These are phyloP conservation scores for Backusella parvicylindrica DNA, from an alignment of 192 early-diverging fungal species.

Conservation along the genomic window DNA sequence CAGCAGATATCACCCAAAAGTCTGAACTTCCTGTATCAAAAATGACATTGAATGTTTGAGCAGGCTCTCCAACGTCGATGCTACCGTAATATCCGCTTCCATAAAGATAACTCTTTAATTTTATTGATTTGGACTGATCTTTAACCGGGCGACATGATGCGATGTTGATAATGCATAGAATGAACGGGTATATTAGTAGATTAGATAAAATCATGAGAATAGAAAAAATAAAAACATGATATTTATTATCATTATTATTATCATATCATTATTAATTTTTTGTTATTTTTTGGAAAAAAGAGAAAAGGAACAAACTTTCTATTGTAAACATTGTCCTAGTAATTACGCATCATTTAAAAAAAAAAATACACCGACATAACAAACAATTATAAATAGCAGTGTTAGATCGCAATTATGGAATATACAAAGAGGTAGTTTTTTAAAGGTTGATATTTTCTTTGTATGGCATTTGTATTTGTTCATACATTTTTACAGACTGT, in stretches of 20 bases:
- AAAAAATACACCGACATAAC: background rate
- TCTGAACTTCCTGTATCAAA: conserved; percentile 77
- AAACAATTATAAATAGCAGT: background rate
- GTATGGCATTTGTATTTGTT: too few species aligned
- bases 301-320: background rate
- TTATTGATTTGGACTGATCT: background rate
- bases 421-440: background rate
- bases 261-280: background rate
- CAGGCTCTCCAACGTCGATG: conserved; percentile 52
- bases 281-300: background rate
- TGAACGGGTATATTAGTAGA: background rate
- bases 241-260: background rate
- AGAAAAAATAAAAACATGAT: background rate
- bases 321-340: background rate
- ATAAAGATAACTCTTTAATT: background rate
- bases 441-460: background rate
- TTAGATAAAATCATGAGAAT: background rate
- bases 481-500: background rate
- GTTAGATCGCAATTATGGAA: background rate
- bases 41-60: conserved; percentile 61
- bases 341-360: background rate
- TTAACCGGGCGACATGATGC: background rate
- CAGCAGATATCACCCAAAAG: conserved; percentile 54
- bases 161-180: background rate
- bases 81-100: conserved; percentile 24